Percentiles rank a stretch among this genome's conserved stretches.
phyloP scores from a whole-genome alignment of 257 asterid genomes.

The Asclepias syriaca region DNA sequence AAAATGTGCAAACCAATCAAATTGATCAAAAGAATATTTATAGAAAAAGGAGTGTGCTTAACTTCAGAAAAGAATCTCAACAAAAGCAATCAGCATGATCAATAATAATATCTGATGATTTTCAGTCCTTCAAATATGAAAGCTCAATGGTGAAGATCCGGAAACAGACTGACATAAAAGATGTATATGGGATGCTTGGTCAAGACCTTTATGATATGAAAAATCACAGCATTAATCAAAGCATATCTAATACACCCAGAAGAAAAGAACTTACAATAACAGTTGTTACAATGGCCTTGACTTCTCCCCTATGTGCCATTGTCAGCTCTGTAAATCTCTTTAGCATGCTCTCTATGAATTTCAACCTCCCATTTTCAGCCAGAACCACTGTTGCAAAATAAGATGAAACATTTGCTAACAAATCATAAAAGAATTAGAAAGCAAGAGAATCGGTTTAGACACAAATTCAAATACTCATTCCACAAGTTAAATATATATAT shows the following conservation, averaged over 20 bases:
- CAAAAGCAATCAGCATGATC: neutral
- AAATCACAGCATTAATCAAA: neutral
- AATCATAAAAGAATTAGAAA: neutral
- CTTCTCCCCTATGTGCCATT: slow-evolving; percentile 90
- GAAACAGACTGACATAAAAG: neutral
- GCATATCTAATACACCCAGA: slow-evolving; percentile 2
- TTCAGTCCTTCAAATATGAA: too few species aligned
- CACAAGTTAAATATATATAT: neutral
- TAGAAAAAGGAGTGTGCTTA: neutral
- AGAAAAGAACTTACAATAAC: slow-evolving; percentile 64
- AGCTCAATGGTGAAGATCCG: neutral
- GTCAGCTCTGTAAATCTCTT: slow-evolving; percentile 61
- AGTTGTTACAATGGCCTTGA: slow-evolving; percentile 72
- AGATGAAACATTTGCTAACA: slow-evolving; percentile 4
- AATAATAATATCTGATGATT: neutral
- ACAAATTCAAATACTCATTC: slow-evolving; percentile 8
- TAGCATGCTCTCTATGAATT: slow-evolving; percentile 42
- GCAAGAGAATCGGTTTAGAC: neutral
- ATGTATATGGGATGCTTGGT: neutral
- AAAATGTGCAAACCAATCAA: neutral
- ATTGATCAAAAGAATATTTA: neutral
- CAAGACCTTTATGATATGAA: neutral
- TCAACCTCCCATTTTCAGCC: slow-evolving; percentile 79
- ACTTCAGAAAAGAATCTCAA: neutral
- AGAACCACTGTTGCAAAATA: slow-evolving; percentile 42